Evolutionary conservation across 2,329 filamentous ascomycete genomes (phyloP).

Genomic region (Epichloe aotearoae): DNA sequence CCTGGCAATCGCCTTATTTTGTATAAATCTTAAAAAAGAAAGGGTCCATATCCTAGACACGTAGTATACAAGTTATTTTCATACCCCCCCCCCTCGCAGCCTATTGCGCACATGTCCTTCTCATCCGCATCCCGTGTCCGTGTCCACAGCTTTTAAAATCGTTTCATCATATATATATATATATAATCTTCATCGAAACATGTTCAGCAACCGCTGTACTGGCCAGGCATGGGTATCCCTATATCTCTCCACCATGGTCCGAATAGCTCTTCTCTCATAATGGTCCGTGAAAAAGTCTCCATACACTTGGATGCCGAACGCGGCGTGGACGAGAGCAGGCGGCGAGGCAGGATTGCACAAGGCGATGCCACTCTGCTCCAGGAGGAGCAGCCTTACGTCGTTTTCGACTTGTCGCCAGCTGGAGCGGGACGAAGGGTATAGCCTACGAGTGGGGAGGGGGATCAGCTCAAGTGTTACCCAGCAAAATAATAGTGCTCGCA

Average conservation of each 20-base stretch:
- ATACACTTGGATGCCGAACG: constrained; percentile 27
- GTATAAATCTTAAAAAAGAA: no score
- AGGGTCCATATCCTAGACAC: no score
- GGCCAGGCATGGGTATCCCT: constrained; percentile 28
- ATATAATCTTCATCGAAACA: constrained; percentile 15
- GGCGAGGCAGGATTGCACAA: constrained; percentile 25
- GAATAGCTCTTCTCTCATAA: constrained; percentile 24
- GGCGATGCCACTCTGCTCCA: constrained; percentile 27
- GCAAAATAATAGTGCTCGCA: no score
- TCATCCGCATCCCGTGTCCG: no score
- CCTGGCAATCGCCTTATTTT: no score
- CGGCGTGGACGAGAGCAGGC: constrained; percentile 25
- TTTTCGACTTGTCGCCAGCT: constrained; percentile 24
- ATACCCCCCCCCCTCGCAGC: no score
- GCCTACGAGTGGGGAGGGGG: background rate
- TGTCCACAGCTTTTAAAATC: background rate
- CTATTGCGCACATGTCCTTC: background rate
- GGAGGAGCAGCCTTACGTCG: constrained; percentile 23
- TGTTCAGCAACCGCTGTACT: constrained; percentile 22
- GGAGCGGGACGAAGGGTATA: constrained; percentile 14
- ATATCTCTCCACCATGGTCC: constrained; percentile 30
- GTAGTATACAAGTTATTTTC: no score
- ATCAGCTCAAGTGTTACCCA: no score
- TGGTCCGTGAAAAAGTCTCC: constrained; percentile 28
- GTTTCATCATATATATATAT: background rate